Conservation (phyloP, 2,329 filamentous ascomycete species). For the Aaosphaeria arxii region DNA sequence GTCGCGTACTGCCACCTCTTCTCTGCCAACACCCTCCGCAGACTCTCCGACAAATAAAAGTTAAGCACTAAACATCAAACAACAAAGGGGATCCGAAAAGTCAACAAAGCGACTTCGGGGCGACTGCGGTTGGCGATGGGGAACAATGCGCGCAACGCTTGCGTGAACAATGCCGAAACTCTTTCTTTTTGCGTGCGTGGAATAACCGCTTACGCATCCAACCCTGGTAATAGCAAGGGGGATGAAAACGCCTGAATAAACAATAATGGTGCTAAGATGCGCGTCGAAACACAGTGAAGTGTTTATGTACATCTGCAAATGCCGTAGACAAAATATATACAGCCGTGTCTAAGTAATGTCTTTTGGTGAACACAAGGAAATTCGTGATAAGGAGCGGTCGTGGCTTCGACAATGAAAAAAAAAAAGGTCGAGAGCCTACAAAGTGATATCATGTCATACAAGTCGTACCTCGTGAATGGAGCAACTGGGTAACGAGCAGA, state of each 20-base stretch:
- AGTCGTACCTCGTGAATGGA: constrained; percentile 35
- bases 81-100: constrained; percentile 4
- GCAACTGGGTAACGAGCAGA: constrained; percentile 23
- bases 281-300: too few species aligned
- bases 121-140: neutral
- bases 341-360: too few species aligned
- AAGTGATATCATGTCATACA: constrained; percentile 28
- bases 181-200: neutral
- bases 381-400: constrained; percentile 34
- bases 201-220: too few species aligned
- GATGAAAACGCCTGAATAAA: too few species aligned
- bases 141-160: neutral
- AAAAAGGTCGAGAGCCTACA: too few species aligned
- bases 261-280: too few species aligned
- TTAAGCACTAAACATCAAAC: constrained; percentile 22
- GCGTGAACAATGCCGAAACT: neutral
- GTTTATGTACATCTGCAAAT: neutral
- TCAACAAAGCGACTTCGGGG: constrained; percentile 17
- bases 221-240: too few species aligned
- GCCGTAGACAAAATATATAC: constrained; percentile 18
- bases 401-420: constrained; percentile 14
- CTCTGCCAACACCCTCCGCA: neutral
- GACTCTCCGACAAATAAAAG: constrained; percentile 9
- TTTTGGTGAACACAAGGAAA: constrained; percentile 10
- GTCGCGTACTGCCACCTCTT: neutral